These are phyloP conservation scores for Rhizopus delemar DNA, from an alignment of 371 early-diverging fungal species.

Conservation along the genomic window DNA sequence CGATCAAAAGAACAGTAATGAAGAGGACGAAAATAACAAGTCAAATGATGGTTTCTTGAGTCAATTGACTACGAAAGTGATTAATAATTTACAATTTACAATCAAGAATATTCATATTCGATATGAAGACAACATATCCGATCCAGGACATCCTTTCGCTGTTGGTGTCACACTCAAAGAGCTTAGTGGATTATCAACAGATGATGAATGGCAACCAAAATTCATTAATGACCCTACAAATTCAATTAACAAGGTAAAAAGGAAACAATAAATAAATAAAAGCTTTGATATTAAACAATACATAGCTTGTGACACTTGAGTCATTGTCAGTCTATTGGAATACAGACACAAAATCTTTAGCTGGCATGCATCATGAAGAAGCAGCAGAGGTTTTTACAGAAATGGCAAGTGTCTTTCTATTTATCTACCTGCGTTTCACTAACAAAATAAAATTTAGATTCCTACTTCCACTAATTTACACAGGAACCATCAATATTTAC, in stretches of 20 bases:
- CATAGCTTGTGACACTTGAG: conserved; percentile 64
- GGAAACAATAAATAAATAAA: neutral
- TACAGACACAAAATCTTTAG: conserved; percentile 62
- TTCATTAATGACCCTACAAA: conserved; percentile 67
- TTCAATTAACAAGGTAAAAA: conserved; percentile 66
- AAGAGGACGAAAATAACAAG: conserved; percentile 53
- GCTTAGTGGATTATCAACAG: conserved; percentile 81
- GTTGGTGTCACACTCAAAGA: conserved; percentile 79
- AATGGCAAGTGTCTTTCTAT: conserved; percentile 22
- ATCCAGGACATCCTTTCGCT: conserved; percentile 69
- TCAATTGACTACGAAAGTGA: conserved; percentile 77
- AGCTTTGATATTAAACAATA: neutral
- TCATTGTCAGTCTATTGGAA: conserved; percentile 81
- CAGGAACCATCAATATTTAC: conserved; percentile 62
- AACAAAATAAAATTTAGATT: conserved; percentile 27
- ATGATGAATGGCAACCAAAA: conserved; percentile 71
- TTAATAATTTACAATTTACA: conserved; percentile 87
- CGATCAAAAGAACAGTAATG: conserved; percentile 48
- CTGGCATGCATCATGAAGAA: conserved; percentile 39
- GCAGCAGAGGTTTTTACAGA: conserved; percentile 30
- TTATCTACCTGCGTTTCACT: no score
- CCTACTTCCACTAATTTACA: conserved; percentile 26
- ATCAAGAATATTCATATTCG: conserved; percentile 87
- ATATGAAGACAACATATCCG: conserved; percentile 76
- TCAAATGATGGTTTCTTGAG: conserved; percentile 62